Conservation (phyloP, 1,139 yeast genomes). For the Magnusiomyces fungicola region DNA sequence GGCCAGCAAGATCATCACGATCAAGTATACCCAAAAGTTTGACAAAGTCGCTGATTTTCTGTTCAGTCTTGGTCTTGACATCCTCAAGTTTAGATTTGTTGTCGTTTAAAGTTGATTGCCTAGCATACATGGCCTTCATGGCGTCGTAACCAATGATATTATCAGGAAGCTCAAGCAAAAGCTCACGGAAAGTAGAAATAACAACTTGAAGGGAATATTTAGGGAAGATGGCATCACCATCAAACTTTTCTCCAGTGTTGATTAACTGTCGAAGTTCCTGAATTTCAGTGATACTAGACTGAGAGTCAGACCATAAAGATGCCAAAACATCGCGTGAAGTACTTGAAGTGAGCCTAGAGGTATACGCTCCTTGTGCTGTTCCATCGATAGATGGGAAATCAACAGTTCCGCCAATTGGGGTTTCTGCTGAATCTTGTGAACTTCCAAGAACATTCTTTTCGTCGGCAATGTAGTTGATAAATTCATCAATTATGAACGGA, state of each 20-base stretch:
- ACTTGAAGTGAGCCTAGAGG: neutral
- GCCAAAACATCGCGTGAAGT: constrained; percentile 7
- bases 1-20: constrained; percentile 14
- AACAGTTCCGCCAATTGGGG: neutral
- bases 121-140: constrained; percentile 53
- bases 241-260: constrained; percentile 42
- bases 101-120: constrained; percentile 25
- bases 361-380: neutral
- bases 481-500: neutral
- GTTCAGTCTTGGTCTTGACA: neutral
- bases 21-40: constrained; percentile 19
- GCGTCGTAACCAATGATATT: constrained; percentile 70
- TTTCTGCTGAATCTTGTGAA: neutral
- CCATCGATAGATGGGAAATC: neutral
- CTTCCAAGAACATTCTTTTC: neutral
- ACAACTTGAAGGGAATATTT: constrained; percentile 47
- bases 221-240: constrained; percentile 20
- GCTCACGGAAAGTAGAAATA: constrained; percentile 61
- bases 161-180: constrained; percentile 75
- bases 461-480: neutral
- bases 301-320: constrained; percentile 30
- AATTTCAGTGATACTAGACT: constrained; percentile 54
- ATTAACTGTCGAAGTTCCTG: constrained; percentile 57
- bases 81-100: neutral
- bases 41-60: constrained; percentile 13